Percentiles rank a stretch among this genome's conserved stretches.
Conservation (phyloP, 192 early-diverging fungal genomes). For the Coemansia sp. region DNA sequence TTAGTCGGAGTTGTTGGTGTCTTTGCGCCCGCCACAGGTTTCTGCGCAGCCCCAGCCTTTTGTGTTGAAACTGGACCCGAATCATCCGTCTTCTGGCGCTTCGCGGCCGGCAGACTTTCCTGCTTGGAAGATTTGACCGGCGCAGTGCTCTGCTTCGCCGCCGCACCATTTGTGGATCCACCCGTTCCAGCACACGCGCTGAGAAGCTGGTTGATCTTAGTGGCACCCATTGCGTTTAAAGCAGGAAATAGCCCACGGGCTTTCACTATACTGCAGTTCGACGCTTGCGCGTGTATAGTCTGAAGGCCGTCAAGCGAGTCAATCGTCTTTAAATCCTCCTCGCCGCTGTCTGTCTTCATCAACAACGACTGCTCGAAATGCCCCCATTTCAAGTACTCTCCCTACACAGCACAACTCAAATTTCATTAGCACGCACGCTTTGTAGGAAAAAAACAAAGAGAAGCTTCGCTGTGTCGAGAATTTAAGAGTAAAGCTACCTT, state of each 20-base stretch:
- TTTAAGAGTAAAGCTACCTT: conserved; percentile 7
- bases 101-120: background rate
- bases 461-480: background rate
- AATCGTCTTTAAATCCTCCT: conserved; percentile 8
- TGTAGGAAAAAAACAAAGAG: background rate
- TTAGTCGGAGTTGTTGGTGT: background rate
- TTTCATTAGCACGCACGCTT: background rate
- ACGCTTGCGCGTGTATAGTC: background rate
- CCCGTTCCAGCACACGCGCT: background rate
- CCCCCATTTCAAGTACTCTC: conserved; percentile 16
- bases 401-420: conserved; percentile 4
- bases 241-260: background rate
- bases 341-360: conserved; percentile 1
- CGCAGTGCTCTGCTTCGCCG: background rate
- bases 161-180: background rate
- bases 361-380: conserved; percentile 20
- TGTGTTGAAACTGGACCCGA: background rate
- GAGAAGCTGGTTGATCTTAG: background rate
- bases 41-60: background rate
- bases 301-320: background rate
- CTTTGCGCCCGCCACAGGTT: background rate
- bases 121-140: background rate
- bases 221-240: background rate
- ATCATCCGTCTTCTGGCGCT: background rate
- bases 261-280: too few species aligned